Conservation (phyloP, 2,329 filamentous ascomycete genomes). For the Hymenoscyphus linearis region DNA sequence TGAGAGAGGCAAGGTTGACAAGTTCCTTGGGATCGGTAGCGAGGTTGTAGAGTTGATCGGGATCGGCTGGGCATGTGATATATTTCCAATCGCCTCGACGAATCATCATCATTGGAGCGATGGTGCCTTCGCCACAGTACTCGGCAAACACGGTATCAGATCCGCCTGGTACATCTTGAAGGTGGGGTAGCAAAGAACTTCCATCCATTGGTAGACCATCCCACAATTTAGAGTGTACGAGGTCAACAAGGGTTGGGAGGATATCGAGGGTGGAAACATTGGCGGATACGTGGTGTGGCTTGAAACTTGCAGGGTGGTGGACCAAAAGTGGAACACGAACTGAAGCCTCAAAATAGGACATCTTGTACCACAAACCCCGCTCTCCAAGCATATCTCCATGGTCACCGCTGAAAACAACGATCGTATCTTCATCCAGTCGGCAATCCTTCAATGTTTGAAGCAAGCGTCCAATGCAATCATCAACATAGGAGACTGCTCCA, state of each 20-base stretch:
- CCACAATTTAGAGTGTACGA: constrained; percentile 67
- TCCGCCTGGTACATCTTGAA: constrained; percentile 56
- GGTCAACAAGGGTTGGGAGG: constrained; percentile 79
- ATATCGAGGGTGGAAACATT: constrained; percentile 91
- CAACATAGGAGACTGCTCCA: constrained; percentile 87
- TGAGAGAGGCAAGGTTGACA: constrained; percentile 36
- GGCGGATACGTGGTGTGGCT: constrained; percentile 68
- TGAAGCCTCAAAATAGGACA: constrained; percentile 92
- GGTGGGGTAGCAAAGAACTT: constrained; percentile 71
- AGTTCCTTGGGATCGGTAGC: constrained; percentile 48
- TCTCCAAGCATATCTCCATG: constrained; percentile 96
- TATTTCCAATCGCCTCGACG: constrained; percentile 87
- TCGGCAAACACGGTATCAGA: constrained; percentile 90
- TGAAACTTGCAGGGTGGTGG: constrained; percentile 71
- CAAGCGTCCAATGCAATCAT: constrained; percentile 84
- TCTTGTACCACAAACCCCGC: constrained; percentile 92
- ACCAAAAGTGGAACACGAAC: constrained; percentile 84
- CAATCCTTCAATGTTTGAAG: constrained; percentile 73
- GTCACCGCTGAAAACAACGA: constrained; percentile 87
- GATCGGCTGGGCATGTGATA: constrained; percentile 77
- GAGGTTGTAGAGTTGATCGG: constrained; percentile 80
- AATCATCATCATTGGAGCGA: constrained; percentile 91
- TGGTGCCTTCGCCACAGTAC: constrained; percentile 89
- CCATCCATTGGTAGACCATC: constrained; percentile 80
- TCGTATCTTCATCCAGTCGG: constrained; percentile 76